Evolutionary conservation across 805 yeast genomes (phyloP), one percentile per base, ranked within the genome.

Genomic region (Starmerella ratchasimensis): DNA sequence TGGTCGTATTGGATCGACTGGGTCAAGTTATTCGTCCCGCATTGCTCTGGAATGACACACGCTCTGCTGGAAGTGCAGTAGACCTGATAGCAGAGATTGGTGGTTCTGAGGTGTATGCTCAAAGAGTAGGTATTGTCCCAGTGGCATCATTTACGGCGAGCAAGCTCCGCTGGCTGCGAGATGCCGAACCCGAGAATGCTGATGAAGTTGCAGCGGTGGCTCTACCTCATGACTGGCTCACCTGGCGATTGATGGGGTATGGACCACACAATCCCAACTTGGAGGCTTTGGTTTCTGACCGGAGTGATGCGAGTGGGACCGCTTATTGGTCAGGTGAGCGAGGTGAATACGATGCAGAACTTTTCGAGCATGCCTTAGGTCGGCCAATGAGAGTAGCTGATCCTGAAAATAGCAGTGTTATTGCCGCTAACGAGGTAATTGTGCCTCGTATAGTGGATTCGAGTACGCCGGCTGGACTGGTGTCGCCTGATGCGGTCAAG

Each of bases 201-300:
- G 33, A 21, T 4, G 28, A 34, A 9, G 44, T 47, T 1, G 51
- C 51, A 2, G 53, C 53, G 1, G 48, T 48, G 2, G 40, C 41
- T 4, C 45, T 50, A 5, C 53, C 53, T n/a, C 53, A 50, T 31
- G 53, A 50, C 42, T 50, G 50, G 42, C 42, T 50, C 22, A 46
- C 52, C 7, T 50, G 53, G 53, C 34, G 53, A 11, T 32, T 50
- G 7, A 19, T 41, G 28, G 53, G 53, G 22, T 50, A 38, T 36
- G 53, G 53, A 5, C 53, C 53, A 14, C 33, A 36, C 17, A 43
- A 41, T 22, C 48, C 47, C 11, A 37, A 43, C 15, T 28, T 50
- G n/a, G 52, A 48, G 10, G 46, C 46, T 6, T 33, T 50, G 17
- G 41, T 40, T 7, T 48, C 53, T 11, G 53, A 50, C 31, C 37